Evolutionary conservation across 139 green algal species (phyloP).

Genomic region (Deuterostichococcus epilithicus): DNA sequence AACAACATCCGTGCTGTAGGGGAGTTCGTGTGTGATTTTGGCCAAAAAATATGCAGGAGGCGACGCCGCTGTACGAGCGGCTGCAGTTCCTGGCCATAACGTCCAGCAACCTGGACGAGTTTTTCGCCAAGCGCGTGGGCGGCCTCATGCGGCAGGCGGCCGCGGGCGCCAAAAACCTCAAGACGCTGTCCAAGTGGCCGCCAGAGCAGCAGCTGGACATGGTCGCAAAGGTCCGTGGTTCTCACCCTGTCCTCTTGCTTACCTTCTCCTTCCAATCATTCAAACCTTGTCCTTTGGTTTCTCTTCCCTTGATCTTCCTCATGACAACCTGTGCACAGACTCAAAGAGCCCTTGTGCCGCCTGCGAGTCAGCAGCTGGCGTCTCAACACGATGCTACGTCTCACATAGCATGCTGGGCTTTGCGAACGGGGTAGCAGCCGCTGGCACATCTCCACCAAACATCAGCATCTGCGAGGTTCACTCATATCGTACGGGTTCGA

Average conservation of each 20-base stretch:
- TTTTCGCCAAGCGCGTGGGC: conserved; percentile 62
- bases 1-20: neutral
- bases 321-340: no score
- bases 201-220: conserved; percentile 36
- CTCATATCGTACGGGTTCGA: no score
- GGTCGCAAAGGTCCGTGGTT: conserved; percentile 17
- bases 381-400: no score
- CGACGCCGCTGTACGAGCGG: conserved; percentile 43
- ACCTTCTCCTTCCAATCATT: no score
- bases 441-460: no score
- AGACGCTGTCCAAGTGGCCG: conserved; percentile 11
- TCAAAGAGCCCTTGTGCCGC: no score
- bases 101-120: conserved; percentile 58
- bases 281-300: no score
- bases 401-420: no score
- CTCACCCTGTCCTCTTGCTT: neutral
- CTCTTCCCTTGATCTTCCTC: no score
- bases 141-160: conserved; percentile 54
- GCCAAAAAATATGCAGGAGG: conserved; percentile 6
- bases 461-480: no score
- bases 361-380: no score
- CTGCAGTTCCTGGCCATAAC: conserved; percentile 56
- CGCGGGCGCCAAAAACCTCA: conserved; percentile 43
- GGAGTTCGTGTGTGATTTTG: neutral
- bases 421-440: no score